Base-by-base conservation (phyloP, 1,139 yeast species). In the Taiozyma onychis region DNA sequence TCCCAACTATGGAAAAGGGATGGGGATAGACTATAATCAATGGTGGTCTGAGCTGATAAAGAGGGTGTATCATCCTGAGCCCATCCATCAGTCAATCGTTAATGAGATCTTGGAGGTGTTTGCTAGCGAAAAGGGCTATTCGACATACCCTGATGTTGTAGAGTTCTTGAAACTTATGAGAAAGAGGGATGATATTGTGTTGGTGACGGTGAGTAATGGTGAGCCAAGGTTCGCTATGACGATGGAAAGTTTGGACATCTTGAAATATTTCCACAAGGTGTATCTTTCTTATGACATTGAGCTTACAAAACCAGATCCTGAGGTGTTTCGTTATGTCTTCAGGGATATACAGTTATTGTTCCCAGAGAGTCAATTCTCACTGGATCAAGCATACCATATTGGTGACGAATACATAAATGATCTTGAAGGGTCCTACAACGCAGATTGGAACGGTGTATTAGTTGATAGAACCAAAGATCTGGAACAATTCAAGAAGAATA, bases 401-500 rank as follows among this genome's bases (percentile, higher is more conserved):
- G 91, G 91, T 0, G 90, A 85, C 62, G 80, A 77, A 53, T 64
- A 73, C 42, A 66, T 66, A 16, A 75, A 78, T 48, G 91, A 85
- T 59, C 71, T 78, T 52, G 58, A 71, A 14, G 86, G 82, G 1
- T 71, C 83, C 0, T 66, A 70, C 11, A 65, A 66, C 30, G 74
- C 85, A 1, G 90, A 89, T 0, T 78, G 88, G 81, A 80, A 78
- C 54, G 81, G 85, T 3, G 68, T 84, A 1, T 66, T 79, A 34
- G 54, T 82, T 11, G 85, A 81, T 59, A 67, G 86, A 57, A 52
- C 58, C 2, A 55, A 60, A 21, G 37, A 48, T 2, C 50, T 50
- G 24, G 43, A 51, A 6, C 39, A 44, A 14, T 41, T 54, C 30
- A 24, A 44, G 37, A 37, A 32, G 9, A 30, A 13, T 4, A 43